Evolutionary conservation across 2,329 filamentous ascomycete species (phyloP).

Genomic region (Bipolaris zeicola): DNA sequence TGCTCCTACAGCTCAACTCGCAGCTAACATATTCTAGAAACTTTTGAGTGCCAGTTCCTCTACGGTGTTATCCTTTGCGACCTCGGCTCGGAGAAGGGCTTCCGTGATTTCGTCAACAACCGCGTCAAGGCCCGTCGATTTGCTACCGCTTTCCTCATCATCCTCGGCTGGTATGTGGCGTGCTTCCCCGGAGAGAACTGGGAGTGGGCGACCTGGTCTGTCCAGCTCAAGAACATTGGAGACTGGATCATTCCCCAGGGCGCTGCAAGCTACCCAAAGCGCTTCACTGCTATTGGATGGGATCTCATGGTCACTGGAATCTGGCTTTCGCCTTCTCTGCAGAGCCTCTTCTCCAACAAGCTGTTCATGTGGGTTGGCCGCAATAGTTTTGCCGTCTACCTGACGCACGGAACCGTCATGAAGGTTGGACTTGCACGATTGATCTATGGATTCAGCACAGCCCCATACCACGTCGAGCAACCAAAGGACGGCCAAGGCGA

Average conservation of each 20-base stretch:
- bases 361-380: constrained; percentile 61
- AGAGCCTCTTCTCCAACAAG: constrained; percentile 57
- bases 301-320: constrained; percentile 58
- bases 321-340: constrained; percentile 56
- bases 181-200: constrained; percentile 59
- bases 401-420: constrained; percentile 60
- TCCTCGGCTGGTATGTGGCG: constrained; percentile 55
- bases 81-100: constrained; percentile 54
- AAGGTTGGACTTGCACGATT: constrained; percentile 59
- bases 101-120: constrained; percentile 53
- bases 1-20: neutral
- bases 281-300: constrained; percentile 56
- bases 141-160: constrained; percentile 47
- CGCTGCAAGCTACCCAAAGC: constrained; percentile 49
- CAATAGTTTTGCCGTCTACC: constrained; percentile 62
- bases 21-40: constrained; percentile 50
- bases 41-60: constrained; percentile 59
- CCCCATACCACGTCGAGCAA: constrained; percentile 49
- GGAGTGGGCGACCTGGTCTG: constrained; percentile 58
- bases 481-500: constrained; percentile 49
- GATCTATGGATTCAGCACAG: constrained; percentile 57
- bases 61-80: constrained; percentile 60
- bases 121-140: constrained; percentile 48
- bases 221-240: constrained; percentile 49
- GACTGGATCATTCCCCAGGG: constrained; percentile 57